Conservation (phyloP, 1,139 yeast species). For the Kluyveromyces sp. region DNA sequence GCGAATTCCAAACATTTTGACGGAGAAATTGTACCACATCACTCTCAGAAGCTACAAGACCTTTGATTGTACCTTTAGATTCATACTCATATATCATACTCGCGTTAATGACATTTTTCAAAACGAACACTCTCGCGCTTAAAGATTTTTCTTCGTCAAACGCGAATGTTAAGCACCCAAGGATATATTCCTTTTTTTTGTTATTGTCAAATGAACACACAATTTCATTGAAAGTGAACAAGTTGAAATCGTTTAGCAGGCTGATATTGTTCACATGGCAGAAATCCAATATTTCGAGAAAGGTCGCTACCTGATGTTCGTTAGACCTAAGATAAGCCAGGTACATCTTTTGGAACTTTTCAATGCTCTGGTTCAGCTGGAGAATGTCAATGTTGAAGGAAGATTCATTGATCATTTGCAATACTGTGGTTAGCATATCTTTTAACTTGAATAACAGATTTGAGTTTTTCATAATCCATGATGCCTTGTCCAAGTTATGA, state of each 20-base stretch:
- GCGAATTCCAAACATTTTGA: conserved; percentile 63
- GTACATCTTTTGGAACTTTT: conserved; percentile 51
- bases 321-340: conserved; percentile 41
- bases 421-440: conserved; percentile 24
- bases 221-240: conserved; percentile 50
- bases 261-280: conserved; percentile 17
- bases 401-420: conserved; percentile 22
- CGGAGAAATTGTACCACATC: conserved; percentile 44
- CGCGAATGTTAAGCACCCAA: conserved; percentile 45
- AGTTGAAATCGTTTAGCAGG: conserved; percentile 44
- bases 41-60: conserved; percentile 55
- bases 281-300: conserved; percentile 39
- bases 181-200: conserved; percentile 46
- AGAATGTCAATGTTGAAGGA: conserved; percentile 41
- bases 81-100: conserved; percentile 59
- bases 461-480: conserved; percentile 57
- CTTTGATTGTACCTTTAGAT: conserved; percentile 42
- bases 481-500: conserved; percentile 41
- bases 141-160: conserved; percentile 37
- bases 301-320: conserved; percentile 37
- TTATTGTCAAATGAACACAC: conserved; percentile 46
- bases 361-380: conserved; percentile 67
- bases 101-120: conserved; percentile 61
- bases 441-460: conserved; percentile 31
- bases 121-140: conserved; percentile 54